A percentile compares a stretch with the other conserved stretches of the same genome.
phyloP scores from a whole-genome alignment of 73 alveolate species.

The Durusdinium trenchii region DNA sequence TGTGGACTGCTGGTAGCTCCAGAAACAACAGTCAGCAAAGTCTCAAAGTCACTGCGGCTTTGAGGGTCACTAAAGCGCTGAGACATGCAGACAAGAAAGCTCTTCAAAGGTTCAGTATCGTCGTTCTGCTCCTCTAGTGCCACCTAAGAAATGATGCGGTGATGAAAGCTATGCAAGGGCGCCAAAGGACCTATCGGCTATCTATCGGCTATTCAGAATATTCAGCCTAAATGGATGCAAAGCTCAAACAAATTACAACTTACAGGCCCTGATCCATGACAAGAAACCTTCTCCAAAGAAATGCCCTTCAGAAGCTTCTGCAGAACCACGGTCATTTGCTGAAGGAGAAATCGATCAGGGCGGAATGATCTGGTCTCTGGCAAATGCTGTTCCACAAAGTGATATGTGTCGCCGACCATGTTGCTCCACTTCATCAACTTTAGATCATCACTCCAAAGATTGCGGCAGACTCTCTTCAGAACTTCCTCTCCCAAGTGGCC shows the following conservation, averaged over 20 bases:
- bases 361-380: too few species aligned
- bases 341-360: background rate
- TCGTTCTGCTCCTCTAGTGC: background rate
- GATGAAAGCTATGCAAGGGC: too few species aligned
- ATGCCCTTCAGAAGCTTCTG: slow-evolving; percentile 36
- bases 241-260: background rate
- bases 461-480: background rate
- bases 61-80: background rate
- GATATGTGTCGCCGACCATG: background rate
- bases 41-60: background rate
- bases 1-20: background rate
- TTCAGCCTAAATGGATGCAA: too few species aligned
- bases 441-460: background rate
- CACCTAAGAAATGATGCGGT: background rate
- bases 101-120: background rate
- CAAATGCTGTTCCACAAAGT: background rate
- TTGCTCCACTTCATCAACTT: background rate
- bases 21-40: background rate
- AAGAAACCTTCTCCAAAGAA: background rate
- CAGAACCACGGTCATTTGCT: slow-evolving; percentile 42
- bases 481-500: background rate
- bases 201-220: too few species aligned
- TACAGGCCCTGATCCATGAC: background rate
- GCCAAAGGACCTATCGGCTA: too few species aligned
- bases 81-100: background rate